Conservation (phyloP, 2,329 filamentous ascomycete species). For the Hymenoscyphus salicellus region DNA sequence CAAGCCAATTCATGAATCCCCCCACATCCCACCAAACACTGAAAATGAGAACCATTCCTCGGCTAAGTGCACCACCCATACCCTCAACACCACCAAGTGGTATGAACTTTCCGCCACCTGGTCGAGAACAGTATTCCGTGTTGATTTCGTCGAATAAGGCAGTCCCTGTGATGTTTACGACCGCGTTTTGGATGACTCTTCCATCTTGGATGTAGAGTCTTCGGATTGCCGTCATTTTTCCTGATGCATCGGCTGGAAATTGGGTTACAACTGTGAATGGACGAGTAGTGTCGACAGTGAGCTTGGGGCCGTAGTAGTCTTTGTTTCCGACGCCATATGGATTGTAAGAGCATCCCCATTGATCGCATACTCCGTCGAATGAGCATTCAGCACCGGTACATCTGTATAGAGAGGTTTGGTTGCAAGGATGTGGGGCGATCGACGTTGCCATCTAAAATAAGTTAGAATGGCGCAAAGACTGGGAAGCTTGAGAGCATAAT, state of each 20-base stretch:
- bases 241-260: slow-evolving; percentile 50
- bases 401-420: slow-evolving; percentile 40
- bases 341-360: slow-evolving; percentile 60
- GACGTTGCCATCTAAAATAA: slow-evolving; percentile 45
- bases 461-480: not conserved
- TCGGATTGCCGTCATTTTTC: slow-evolving; percentile 50
- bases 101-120: slow-evolving; percentile 50
- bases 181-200: slow-evolving; percentile 49
- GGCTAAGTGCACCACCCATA: slow-evolving; percentile 53
- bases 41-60: slow-evolving; percentile 53
- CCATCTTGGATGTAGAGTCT: slow-evolving; percentile 57
- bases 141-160: slow-evolving; percentile 49
- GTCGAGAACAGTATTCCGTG: slow-evolving; percentile 53
- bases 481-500: not conserved
- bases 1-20: slow-evolving; percentile 57
- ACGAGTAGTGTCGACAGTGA: slow-evolving; percentile 49
- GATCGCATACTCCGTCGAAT: slow-evolving; percentile 51
- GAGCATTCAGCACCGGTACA: slow-evolving; percentile 44
- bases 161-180: slow-evolving; percentile 44
- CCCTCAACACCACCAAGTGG: slow-evolving; percentile 52
- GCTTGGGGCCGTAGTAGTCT: slow-evolving; percentile 52
- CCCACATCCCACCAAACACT: slow-evolving; percentile 55
- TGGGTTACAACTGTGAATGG: slow-evolving; percentile 58
- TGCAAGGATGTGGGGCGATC: slow-evolving; percentile 57
- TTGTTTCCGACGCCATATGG: slow-evolving; percentile 54